phyloP scores from a whole-genome alignment of 768 basidiomycete species.

The Tylopilus subfusipes region DNA sequence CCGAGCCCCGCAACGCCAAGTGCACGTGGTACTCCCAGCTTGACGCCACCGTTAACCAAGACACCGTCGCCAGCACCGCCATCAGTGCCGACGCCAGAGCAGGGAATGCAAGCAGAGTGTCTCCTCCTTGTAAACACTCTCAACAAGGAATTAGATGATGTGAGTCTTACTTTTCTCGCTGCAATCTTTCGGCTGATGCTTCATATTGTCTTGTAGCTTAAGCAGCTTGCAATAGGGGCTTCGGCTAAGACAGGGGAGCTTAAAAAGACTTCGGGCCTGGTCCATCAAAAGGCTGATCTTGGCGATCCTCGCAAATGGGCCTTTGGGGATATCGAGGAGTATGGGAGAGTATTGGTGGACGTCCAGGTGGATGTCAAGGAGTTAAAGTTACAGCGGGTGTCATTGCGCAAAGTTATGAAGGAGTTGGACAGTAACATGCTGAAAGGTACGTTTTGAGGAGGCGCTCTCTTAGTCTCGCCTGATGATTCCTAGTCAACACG shows the following conservation, averaged over 20 bases:
- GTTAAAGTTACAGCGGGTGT: slow-evolving; percentile 42
- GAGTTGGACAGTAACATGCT: slow-evolving; percentile 65
- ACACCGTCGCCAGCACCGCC: slow-evolving; percentile 5
- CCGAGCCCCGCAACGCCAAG: slow-evolving; percentile 1
- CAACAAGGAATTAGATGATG: slow-evolving; percentile 53
- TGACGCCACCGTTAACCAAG: slow-evolving; percentile 2
- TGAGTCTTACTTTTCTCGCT: slow-evolving; percentile 34
- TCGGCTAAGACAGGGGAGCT: slow-evolving; percentile 36
- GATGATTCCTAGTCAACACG: slow-evolving; percentile 56
- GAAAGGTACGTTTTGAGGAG: slow-evolving; percentile 45
- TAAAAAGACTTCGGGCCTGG: slow-evolving; percentile 36
- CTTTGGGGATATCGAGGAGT: slow-evolving; percentile 48
- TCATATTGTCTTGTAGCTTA: slow-evolving; percentile 37
- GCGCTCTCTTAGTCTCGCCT: not conserved
- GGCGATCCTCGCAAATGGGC: slow-evolving; percentile 49
- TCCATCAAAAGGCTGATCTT: slow-evolving; percentile 44
- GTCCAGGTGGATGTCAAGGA: slow-evolving; percentile 52
- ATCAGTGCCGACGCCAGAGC: slow-evolving; percentile 35
- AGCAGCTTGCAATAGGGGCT: slow-evolving; percentile 37
- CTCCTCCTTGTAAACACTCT: slow-evolving; percentile 44
- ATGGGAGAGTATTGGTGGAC: slow-evolving; percentile 35
- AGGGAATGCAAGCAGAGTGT: slow-evolving; percentile 71
- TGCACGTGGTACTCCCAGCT: slow-evolving; percentile 6
- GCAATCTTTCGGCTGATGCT: not conserved
- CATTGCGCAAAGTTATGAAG: slow-evolving; percentile 42